Base-by-base conservation (phyloP, 108 stramenopile species). In the Cyclotella choctawhatcheeana region DNA sequence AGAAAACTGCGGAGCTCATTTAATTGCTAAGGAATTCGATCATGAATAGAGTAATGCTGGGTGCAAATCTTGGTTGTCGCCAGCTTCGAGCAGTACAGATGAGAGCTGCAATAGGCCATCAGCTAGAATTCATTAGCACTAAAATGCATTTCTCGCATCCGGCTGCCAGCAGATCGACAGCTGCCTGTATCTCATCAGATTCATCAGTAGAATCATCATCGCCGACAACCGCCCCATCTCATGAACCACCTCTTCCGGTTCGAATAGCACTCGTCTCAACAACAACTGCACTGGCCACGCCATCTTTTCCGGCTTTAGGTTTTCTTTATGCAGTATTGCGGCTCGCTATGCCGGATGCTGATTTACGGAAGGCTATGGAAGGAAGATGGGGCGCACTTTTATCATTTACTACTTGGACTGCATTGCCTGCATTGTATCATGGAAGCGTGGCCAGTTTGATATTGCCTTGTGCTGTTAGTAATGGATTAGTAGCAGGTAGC, bases 241-340 rank as follows among this genome's bases (percentile, higher is more conserved):
- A 80, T 22, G 52, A 64, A 4, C 79, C 79, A 24, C 83, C 83
- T 27, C 69, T 84, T 0, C 58, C 74, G 8, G 58, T 76, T 22
- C 74, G 83, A 24, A 67, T 81, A 27, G 79, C 79, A 27, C 45
- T 84, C 18, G 83, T 84, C 10, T 76, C 74, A 0, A 58, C 62
- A 5, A 72, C 75, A 0, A 80, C 83, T 2, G 83, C 83, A 25
- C 48, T 84, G 6, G 73, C 79, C 21, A 84, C 83, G 3, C 83
- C 83, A 5, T 61, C 78, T 0, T 84, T 84, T 61, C 83, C 83
- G 0, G 83, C 79, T 4, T 30, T 84, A 5, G 79, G 79, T 25
- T 81, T 84, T 35, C 64, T 80, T 8, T 74, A 84, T 34, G 35
- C 64, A 0, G 27, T 66, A 25, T 22, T 76, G 30, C 79, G 83